Percentiles rank a stretch among this genome's conserved stretches.
Conservation (phyloP, 768 basidiomycete species). For the Exidia glandulosa region DNA sequence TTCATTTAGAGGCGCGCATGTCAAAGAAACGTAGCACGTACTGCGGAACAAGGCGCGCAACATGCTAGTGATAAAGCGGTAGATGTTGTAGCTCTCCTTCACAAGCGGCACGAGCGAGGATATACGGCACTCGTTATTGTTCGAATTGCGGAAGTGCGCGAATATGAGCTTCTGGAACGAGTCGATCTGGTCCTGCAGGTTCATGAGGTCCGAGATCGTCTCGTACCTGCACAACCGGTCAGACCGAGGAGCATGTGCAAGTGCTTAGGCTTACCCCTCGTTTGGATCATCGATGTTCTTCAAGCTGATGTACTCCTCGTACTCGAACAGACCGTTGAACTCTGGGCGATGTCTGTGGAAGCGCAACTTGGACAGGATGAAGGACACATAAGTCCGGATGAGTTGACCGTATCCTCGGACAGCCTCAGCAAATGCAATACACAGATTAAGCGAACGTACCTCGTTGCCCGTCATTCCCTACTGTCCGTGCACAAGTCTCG, state of each 20-base stretch:
- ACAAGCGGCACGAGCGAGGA: conserved; percentile 92
- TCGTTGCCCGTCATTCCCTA: conserved; percentile 64
- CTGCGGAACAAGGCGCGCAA: conserved; percentile 91
- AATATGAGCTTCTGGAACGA: conserved; percentile 98
- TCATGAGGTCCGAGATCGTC: conserved; percentile 96
- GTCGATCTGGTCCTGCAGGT: conserved; percentile 95
- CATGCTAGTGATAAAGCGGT: conserved; percentile 98
- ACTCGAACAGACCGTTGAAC: conserved; percentile 98
- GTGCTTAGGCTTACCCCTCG: conserved; percentile 63
- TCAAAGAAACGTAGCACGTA: conserved; percentile 26
- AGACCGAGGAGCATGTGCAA: conserved; percentile 1
- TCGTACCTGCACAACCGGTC: conserved; percentile 64
- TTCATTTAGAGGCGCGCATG: conserved; percentile 1
- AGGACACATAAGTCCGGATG: conserved; percentile 93
- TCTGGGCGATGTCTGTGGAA: conserved; percentile 94
- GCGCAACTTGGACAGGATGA: conserved; percentile 87
- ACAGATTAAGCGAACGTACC: conserved; percentile 33
- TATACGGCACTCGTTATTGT: conserved; percentile 96
- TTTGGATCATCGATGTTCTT: conserved; percentile 98
- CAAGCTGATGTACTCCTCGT: conserved; percentile 94
- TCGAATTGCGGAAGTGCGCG: conserved; percentile 80
- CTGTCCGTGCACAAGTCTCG: conserved; percentile 89
- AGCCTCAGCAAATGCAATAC: not conserved
- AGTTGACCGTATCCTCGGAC: conserved; percentile 76
- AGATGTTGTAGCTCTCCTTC: conserved; percentile 99